Evolutionary conservation across 257 asterid genomes (phyloP).

Genomic region (Solanum sparsipilum): DNA sequence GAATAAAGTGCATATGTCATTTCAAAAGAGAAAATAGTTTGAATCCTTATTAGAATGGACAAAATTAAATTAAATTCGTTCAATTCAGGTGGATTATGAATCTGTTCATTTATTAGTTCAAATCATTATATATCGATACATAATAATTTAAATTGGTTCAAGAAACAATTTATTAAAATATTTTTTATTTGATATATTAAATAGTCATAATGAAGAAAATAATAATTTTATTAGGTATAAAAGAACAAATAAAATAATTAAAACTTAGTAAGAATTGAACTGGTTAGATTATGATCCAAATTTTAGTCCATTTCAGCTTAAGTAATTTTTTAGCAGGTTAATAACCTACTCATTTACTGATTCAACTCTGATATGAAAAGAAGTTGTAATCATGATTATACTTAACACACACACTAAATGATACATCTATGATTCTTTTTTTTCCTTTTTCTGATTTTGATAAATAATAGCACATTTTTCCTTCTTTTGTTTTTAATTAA

Average conservation of each 20-base stretch:
- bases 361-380: neutral
- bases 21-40: neutral
- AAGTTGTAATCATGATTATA: neutral
- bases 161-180: too few relatives aligned
- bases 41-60: neutral
- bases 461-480: neutral
- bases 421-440: neutral
- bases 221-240: neutral
- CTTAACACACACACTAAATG: neutral
- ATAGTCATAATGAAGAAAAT: neutral
- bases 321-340: fast-evolving
- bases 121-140: too few relatives aligned
- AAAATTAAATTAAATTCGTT: neutral
- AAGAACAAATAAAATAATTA: too few relatives aligned
- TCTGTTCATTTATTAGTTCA: too few relatives aligned
- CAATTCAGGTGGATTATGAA: too few relatives aligned
- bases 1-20: neutral
- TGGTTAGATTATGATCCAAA: fast-evolving
- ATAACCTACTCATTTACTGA: neutral
- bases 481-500: neutral
- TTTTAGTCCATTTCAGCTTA: neutral
- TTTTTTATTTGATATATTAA: neutral
- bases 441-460: neutral
- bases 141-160: neutral
- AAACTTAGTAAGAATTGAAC: neutral